Evolutionary conservation across 1,284 basidiomycete species (phyloP), one percentile per base, ranked within the genome.

Genomic region (Leccinum variabile): DNA sequence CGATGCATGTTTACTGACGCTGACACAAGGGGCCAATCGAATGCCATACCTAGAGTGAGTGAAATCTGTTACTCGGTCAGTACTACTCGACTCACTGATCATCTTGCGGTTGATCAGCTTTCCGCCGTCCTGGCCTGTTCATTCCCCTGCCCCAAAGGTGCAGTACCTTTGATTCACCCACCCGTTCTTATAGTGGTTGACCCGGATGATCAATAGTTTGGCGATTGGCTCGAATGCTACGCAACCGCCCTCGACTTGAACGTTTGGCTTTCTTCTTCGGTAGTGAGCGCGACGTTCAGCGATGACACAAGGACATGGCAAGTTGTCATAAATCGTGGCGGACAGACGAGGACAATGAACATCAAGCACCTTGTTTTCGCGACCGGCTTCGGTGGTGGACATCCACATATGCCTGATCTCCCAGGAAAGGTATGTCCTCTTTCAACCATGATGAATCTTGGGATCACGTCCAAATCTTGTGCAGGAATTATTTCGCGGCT

Each of bases 141-240:
- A 75, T 60, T 72, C 70, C n/a, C 73, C 78, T 7, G 75, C 74
- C 59, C 60, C 41, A 44, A 44, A 44, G 9, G 41, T 44, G 3
- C 37, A 16, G 14, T 39, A 39, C 69, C 16, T 50, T 59, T 10
- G 30, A 14, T 53, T 10, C 8, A 18, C 13, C 14, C 7, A 18
- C 16, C 9, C 30, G 5, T 13, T 0, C 22, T 4, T 44, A 18
- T 44, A 18, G 10, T 35, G n/a, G n/a, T 25, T 16, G 41, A 44
- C 41, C 56, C 66, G 59, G 25, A 69, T 54, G 39, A 3, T 58
- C 16, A 16, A 14, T 16, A 79, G 80, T 73, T 88, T 30, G 85
- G 80, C 5, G 81, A 84, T 65, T 88, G 84, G 82, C 78, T 88
- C n/a, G 86, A 88, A 67, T 75, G 72, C 39, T 87, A 86, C 63